Base-by-base conservation (phyloP, 202 grass and related monocot species). In the Elaeis oleifera region DNA sequence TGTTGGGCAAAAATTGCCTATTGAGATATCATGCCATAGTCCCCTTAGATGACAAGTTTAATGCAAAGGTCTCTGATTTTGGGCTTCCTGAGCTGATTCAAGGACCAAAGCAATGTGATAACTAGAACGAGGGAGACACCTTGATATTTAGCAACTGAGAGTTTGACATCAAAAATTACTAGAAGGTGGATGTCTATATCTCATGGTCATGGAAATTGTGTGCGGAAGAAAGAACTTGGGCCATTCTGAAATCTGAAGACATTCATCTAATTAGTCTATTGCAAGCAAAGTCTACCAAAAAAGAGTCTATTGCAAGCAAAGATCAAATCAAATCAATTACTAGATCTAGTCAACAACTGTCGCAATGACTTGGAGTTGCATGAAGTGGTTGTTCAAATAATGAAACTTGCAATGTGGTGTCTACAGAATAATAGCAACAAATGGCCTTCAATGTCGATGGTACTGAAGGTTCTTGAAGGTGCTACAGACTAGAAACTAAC, bases 381-480 rank as follows among this genome's bases (percentile, higher is more conserved):
- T n/a, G 3, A 29, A 9, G 63, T 52, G 19, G 49, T 49, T 23
- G 26, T 53, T 28, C 16, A 66, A 18, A 53, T 53, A 50, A 52
- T 66, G 16, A 53, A 66, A 29, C 16, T 66, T 28, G 63, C 63
- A n/a, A 22, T 29, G 1, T 66, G 64, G 64, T 67, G 50, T 25
- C 29, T 67, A 14, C 64, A 67, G 50, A 3, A 7, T 31, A 24
- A 67, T 23, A 19, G 23, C 13, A 18, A 16, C 14, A 29, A 5
- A 67, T 54, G 24, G 3, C 50, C 50, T 67, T 67, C 23, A 6
- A 67, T 54, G 64, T 67, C 50, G 3, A 67, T 50, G 1, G 64
- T 67, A 1, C 39, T 32, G 5, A 67, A 67, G 24, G 64, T 67
- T 31, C 53, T 67, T 15, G 50, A 67, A 19, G 64, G 64, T 15